Conservation (phyloP, 192 early-diverging fungal species). For the Rhizophlyctis rosea region DNA sequence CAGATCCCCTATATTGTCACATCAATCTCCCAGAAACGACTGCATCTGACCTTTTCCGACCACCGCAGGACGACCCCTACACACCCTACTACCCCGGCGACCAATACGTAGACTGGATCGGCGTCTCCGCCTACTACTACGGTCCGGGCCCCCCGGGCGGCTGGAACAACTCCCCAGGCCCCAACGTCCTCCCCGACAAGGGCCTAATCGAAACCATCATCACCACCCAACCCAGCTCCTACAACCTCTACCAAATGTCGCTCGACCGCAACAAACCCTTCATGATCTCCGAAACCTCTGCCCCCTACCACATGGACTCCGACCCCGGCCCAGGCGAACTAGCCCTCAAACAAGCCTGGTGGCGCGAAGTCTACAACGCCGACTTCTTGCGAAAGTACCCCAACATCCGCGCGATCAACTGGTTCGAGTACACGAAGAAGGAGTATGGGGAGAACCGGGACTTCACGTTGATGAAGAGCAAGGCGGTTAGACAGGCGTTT, state of each 20-base stretch:
- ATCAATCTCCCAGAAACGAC: background rate
- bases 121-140: conserved; percentile 18
- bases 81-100: conserved; percentile 47
- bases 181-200: conserved; percentile 19
- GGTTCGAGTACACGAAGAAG: background rate
- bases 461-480: no score
- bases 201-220: conserved; percentile 32
- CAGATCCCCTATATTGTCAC: background rate
- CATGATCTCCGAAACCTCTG: conserved; percentile 30
- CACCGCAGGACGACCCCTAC: conserved; percentile 42
- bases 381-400: conserved; percentile 4
- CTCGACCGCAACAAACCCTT: conserved; percentile 27
- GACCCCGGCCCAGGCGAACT: conserved; percentile 26
- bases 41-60: background rate
- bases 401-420: background rate
- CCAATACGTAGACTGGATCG: conserved; percentile 48
- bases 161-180: no score
- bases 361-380: conserved; percentile 19
- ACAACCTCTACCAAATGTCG: conserved; percentile 18
- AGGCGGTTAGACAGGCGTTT: no score
- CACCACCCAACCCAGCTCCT: conserved; percentile 16
- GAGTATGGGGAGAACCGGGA: background rate
- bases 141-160: no score
- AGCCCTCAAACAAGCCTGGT: conserved; percentile 37
- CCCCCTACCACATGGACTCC: conserved; percentile 17